Percentiles rank a stretch among this genome's conserved stretches.
These are phyloP conservation scores for Macrolepiota dolichaula DNA, from an alignment of 768 basidiomycete species.

Conservation along the genomic window DNA sequence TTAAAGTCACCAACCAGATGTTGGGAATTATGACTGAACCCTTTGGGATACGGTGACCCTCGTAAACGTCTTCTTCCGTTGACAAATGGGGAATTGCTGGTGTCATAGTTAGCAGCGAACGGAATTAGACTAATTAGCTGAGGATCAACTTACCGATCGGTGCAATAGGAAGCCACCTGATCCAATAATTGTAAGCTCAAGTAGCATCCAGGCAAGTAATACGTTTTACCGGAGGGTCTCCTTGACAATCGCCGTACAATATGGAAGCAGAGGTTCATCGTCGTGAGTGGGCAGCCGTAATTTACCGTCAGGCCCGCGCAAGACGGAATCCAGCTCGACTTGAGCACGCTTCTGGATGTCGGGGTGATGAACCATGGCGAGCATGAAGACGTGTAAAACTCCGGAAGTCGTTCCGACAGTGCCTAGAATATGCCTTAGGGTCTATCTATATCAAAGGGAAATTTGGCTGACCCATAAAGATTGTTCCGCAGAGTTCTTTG, in stretches of 20 bases:
- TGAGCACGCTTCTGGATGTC: slow-evolving; percentile 31
- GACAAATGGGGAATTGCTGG: slow-evolving; percentile 26
- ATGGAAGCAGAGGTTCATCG: slow-evolving; percentile 30
- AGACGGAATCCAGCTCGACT: slow-evolving; percentile 27
- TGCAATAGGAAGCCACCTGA: slow-evolving; percentile 23
- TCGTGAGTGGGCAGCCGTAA: slow-evolving; percentile 30
- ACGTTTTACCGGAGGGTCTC: slow-evolving; percentile 24
- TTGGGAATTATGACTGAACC: slow-evolving; percentile 28
- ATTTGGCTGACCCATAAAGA: background rate
- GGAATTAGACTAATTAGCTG: background rate
- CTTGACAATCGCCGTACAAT: slow-evolving; percentile 29
- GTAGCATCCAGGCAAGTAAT: background rate
- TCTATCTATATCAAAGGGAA: background rate
- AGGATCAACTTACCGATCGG: slow-evolving; percentile 22
- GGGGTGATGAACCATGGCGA: slow-evolving; percentile 39
- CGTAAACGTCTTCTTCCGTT: slow-evolving; percentile 35
- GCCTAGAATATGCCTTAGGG: slow-evolving; percentile 24
- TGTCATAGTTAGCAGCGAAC: background rate
- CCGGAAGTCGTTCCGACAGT: slow-evolving; percentile 51
- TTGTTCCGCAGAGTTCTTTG: slow-evolving; percentile 25
- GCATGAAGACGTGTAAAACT: slow-evolving; percentile 33
- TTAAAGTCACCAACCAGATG: slow-evolving; percentile 19
- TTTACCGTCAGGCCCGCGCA: slow-evolving; percentile 28
- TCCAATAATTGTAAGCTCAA: background rate
- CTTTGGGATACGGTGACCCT: slow-evolving; percentile 38